Conservation (phyloP, 1,284 basidiomycete genomes). For the Ganoderma meredithae region DNA sequence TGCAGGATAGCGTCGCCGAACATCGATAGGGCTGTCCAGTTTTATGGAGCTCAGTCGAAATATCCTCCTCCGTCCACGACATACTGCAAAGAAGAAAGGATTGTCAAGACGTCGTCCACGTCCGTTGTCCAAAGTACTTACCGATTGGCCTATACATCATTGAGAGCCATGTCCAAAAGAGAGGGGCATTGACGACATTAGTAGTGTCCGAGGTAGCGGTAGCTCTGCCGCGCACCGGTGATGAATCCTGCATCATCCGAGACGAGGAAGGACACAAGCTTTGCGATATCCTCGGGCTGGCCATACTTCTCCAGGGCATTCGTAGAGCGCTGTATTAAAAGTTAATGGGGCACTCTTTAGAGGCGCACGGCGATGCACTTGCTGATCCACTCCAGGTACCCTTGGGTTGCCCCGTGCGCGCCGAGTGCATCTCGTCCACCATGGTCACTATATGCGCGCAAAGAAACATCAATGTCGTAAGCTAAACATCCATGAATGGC, state of each 20-base stretch:
- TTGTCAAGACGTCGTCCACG: neutral
- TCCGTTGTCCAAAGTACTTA: neutral
- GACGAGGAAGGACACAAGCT: conserved; percentile 46
- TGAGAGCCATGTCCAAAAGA: neutral
- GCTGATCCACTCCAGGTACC: conserved; percentile 54
- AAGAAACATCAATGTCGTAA: neutral
- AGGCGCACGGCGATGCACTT: conserved; percentile 23
- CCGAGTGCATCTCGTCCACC: conserved; percentile 28
- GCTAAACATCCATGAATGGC: no score
- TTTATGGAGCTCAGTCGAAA: neutral
- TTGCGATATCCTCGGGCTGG: conserved; percentile 43
- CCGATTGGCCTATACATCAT: neutral
- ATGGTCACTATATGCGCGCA: conserved; percentile 17
- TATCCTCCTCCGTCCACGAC: conserved; percentile 3
- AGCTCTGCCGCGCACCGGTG: conserved; percentile 39
- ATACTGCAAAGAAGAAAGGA: neutral
- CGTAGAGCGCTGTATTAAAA: neutral
- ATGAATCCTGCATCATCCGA: conserved; percentile 43
- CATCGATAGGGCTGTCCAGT: neutral
- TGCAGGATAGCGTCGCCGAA: neutral
- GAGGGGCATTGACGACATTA: neutral
- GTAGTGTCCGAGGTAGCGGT: neutral
- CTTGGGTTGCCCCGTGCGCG: conserved; percentile 46
- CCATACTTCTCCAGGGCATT: conserved; percentile 32
- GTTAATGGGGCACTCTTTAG: neutral